These are phyloP conservation scores for Mycena leptocephala DNA, from an alignment of 768 basidiomycete species.

Conservation along the genomic window DNA sequence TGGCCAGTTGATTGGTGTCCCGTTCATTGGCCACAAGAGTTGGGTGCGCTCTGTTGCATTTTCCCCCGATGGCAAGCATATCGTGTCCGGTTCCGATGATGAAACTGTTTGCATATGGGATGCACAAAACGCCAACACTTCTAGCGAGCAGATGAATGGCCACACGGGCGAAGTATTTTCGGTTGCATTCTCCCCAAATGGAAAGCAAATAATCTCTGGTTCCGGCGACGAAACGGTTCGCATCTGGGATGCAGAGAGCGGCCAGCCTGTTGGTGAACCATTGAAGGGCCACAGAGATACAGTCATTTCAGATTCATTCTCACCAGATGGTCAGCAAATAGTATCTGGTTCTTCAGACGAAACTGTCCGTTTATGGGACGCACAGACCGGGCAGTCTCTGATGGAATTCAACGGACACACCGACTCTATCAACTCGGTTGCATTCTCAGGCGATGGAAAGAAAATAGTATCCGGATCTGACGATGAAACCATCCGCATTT, in stretches of 20 bases:
- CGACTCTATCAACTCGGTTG: background rate
- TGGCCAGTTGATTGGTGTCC: background rate
- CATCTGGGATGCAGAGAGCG: background rate
- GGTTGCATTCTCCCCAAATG: background rate
- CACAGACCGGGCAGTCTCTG: background rate
- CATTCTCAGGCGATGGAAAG: background rate
- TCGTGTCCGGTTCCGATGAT: background rate
- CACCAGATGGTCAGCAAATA: background rate
- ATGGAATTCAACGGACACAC: background rate
- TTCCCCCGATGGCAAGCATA: too few species aligned
- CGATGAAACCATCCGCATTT: background rate
- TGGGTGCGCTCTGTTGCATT: too few species aligned
- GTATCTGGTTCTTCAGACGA: background rate
- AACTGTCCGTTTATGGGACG: slow-evolving; percentile 2
- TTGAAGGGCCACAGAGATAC: background rate
- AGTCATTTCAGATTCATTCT: background rate
- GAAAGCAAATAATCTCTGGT: too few species aligned
- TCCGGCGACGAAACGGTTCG: background rate
- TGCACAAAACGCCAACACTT: background rate
- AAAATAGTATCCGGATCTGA: slow-evolving; percentile 1
- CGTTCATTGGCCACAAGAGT: too few species aligned
- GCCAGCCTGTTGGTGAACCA: background rate
- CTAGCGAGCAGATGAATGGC: background rate
- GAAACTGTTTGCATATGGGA: background rate
- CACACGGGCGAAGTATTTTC: background rate